Evolutionary conservation across 352 stramenopile genomes (phyloP), one percentile per base, ranked within the genome.

Genomic region (Thalassiosira mediterranea): DNA sequence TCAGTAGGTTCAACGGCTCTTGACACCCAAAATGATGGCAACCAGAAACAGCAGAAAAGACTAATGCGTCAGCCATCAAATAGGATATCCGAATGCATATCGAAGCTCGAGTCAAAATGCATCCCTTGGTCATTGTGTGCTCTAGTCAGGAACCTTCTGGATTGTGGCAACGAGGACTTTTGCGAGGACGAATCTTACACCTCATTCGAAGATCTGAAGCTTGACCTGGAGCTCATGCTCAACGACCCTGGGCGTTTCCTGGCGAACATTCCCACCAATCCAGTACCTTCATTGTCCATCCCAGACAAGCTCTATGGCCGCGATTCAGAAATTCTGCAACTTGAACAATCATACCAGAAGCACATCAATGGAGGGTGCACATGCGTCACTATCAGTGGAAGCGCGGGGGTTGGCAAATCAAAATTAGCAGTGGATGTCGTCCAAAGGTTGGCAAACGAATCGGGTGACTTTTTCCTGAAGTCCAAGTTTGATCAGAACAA

Each of bases 401-500:
- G 17, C 4, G 42, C 57, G 5, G 57, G 57, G 4, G 31, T 66
- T 31, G 57, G 57, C 7, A 66, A 66, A 21, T 54, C 37, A 26
- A 38, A 32, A 4, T 31, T 66, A 4, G 42, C 40, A 13, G 48
- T 32, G 13, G 4, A 53, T 32, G 44, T 71, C 34, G 17, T 51
- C 11, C 13, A 62, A 40, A 7, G 42, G 15, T 7, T 64, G 4
- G 53, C 23, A 15, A 59, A 28, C 4, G 8, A 59, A 28, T 23
- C 1, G 28, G 28, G 29, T 34, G 29, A 32, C 21, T 76, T 53
- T 23, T 76, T 54, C 47, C 1, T 76, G 7, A 21, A 11, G 13
- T 31, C 38, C 10, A 67, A 76, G 26, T 76, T 76, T 56, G 56
- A 76, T 21, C 54, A 76, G 49, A 68, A 62, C 17, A 49, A 68